Evolutionary conservation across 495 filamentous ascomycete genomes (phyloP), one percentile per base, ranked within the genome.

Genomic region (Podospora appendiculata): DNA sequence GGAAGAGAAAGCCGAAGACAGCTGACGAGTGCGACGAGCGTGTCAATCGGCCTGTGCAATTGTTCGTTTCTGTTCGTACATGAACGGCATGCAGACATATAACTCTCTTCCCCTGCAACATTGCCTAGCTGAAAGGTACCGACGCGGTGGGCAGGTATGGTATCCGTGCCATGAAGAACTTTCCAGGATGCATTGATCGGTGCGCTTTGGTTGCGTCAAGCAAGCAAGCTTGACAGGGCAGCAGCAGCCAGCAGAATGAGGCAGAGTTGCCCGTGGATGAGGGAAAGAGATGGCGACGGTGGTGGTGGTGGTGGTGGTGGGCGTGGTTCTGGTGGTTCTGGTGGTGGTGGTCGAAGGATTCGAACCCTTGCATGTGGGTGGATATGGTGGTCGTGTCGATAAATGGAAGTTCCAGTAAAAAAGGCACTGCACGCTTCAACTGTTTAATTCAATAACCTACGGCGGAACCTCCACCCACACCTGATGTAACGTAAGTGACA

Each of bases 371-470:
- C 25, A 25, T 25, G 25, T 5, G 17, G 49, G 44, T 41, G 12
- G 19, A 47, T n/a, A n/a, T n/a, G 50, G n/a, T 9, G 35, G 46
- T 25, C 33, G 41, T 13, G 38, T n/a, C n/a, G n/a, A n/a, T n/a
- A n/a, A n/a, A n/a, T n/a, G n/a, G n/a, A n/a, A n/a, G n/a, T n/a
- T n/a, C n/a, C n/a, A n/a, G n/a, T n/a, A n/a, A n/a, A n/a, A n/a
- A n/a, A n/a, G n/a, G n/a, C n/a, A n/a, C n/a, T n/a, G n/a, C n/a
- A 46, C 36, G 14, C 45, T 56, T 57, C 53, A 50, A 41, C 53
- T 5, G 25, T 61, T 59, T 52, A 59, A 58, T 52, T 57, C 49
- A 50, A 58, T 59, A 57, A 35, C 25, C n/a, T 42, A 32, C 41
- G 13, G 14, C 41, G 4, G 11, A 42, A 42, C 11, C 14, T 13